Conservation (phyloP, 202 grass and related monocot genomes). For the Dendrocalamus latiflorus region DNA sequence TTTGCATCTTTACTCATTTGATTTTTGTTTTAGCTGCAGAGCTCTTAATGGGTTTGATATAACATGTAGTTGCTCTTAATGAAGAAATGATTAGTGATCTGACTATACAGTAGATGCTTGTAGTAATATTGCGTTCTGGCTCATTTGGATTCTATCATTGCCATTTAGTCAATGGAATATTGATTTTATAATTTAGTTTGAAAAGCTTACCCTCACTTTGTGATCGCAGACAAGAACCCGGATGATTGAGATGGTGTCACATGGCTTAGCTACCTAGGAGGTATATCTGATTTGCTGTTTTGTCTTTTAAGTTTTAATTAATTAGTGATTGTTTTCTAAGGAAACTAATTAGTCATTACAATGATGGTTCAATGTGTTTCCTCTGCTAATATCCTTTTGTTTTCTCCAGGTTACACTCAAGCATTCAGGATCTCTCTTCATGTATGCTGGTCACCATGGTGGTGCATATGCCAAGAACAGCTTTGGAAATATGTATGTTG, state of each 20-base stretch:
- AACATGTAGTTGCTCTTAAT: background rate
- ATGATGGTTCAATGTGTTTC: conserved; percentile 15
- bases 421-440: conserved; percentile 94
- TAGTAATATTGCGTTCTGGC: background rate
- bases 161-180: conserved; percentile 3
- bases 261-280: conserved; percentile 77
- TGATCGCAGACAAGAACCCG: conserved; percentile 56
- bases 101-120: conserved; percentile 7
- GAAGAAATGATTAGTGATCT: background rate
- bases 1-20: background rate
- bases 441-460: conserved; percentile 86
- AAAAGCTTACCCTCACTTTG: background rate
- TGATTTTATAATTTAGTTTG: conserved; percentile 1
- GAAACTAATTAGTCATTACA: background rate
- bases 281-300: conserved; percentile 33
- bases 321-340: background rate
- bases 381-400: conserved; percentile 1
- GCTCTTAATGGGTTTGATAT: background rate
- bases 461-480: conserved; percentile 98
- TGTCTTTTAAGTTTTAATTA: conserved; percentile 14
- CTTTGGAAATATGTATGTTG: conserved; percentile 84
- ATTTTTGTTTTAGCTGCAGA: background rate
- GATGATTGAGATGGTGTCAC: conserved; percentile 83
- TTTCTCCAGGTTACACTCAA: conserved; percentile 72
- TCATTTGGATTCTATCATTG: background rate